A percentile compares a stretch with the other conserved stretches of the same genome.
These are phyloP conservation scores for Phytopythium montanum DNA, from an alignment of 352 stramenopile genomes.

Conservation along the genomic window DNA sequence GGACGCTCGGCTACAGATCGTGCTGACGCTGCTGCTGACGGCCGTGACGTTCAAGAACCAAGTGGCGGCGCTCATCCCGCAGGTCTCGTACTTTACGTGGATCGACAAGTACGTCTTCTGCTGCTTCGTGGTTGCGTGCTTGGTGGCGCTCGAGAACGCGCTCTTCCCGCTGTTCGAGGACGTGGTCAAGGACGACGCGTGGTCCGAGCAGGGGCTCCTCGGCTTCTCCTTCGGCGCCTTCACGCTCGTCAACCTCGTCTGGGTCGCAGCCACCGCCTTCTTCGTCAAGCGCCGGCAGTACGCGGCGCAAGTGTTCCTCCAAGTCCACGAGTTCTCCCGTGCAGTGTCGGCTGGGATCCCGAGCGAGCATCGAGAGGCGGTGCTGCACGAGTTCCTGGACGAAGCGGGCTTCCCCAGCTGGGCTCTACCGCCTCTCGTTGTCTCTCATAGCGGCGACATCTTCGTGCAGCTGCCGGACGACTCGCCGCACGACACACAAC, in stretches of 20 bases:
- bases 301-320: conserved; percentile 17
- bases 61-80: conserved; percentile 42
- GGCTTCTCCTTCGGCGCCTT: conserved; percentile 33
- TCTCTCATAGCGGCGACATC: conserved; percentile 25
- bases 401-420: conserved; percentile 11
- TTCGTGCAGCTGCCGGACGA: conserved; percentile 5
- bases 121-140: conserved; percentile 51
- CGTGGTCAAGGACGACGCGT: conserved; percentile 11
- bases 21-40: conserved; percentile 56
- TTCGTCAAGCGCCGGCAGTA: conserved; percentile 29
- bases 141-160: conserved; percentile 55
- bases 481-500: conserved; percentile 7
- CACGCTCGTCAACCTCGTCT: conserved; percentile 37
- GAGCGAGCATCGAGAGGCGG: conserved; percentile 16
- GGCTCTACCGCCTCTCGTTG: conserved; percentile 20
- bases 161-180: conserved; percentile 35
- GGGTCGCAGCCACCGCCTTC: conserved; percentile 18
- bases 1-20: conserved; percentile 48
- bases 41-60: conserved; percentile 62
- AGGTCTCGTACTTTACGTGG: conserved; percentile 64
- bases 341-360: conserved; percentile 31
- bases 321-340: conserved; percentile 35
- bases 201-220: conserved; percentile 28
- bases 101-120: conserved; percentile 67
- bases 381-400: conserved; percentile 22